Percentiles rank a stretch among this genome's conserved stretches.
Conservation (phyloP, 2,329 filamentous ascomycete genomes). For the Pyrenochaeta sp. region DNA sequence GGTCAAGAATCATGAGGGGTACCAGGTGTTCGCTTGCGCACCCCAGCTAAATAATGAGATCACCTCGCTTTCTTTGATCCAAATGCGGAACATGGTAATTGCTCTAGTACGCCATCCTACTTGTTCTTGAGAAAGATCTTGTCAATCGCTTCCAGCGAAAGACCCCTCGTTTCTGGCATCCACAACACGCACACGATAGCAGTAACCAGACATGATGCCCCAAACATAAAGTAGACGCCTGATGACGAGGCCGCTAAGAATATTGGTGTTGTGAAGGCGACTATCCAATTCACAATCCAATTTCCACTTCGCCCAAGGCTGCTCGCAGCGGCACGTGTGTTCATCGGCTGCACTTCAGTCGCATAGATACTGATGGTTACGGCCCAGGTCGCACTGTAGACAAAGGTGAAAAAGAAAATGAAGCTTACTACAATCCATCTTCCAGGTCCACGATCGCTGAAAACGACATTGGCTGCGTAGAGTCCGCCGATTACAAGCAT, state of each 20-base stretch:
- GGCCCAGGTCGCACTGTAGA: constrained; percentile 60
- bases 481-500: constrained; percentile 63
- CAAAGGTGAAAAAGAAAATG: constrained; percentile 59
- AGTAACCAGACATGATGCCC: constrained; percentile 28
- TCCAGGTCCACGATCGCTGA: constrained; percentile 46
- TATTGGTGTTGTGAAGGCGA: constrained; percentile 56
- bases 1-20: too few relatives aligned
- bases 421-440: constrained; percentile 61
- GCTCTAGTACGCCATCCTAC: too few relatives aligned
- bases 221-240: constrained; percentile 46
- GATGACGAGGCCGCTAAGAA: constrained; percentile 54
- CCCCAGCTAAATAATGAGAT: too few relatives aligned
- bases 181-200: constrained; percentile 40
- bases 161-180: constrained; percentile 61
- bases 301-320: constrained; percentile 52
- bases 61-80: too few relatives aligned
- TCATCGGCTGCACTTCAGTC: constrained; percentile 64
- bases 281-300: constrained; percentile 40
- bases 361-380: constrained; percentile 64
- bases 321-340: constrained; percentile 61
- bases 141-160: constrained; percentile 59
- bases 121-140: constrained; percentile 50
- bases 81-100: too few relatives aligned
- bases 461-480: constrained; percentile 58
- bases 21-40: too few relatives aligned